Base-by-base conservation (phyloP, 2,329 filamentous ascomycete genomes). In the Aspergillus phoenicis region DNA sequence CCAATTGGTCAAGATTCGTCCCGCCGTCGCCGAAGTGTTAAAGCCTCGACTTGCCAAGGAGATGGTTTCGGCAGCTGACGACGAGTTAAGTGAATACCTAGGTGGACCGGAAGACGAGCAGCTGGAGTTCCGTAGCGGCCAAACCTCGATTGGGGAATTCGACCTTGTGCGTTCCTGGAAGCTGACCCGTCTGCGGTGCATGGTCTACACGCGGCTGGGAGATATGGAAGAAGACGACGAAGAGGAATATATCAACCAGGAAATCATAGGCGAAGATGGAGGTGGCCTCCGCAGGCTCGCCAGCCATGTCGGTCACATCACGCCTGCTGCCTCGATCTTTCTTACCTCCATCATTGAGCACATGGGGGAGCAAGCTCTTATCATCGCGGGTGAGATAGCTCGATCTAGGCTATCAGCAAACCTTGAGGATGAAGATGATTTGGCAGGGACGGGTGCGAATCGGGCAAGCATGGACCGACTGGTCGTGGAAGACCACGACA, bases 221-320 rank as follows among this genome's bases (percentile, higher is more conserved):
- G 94, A 99, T 72, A 88, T 99, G 84, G 96, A 99, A 76, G 95
- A 99, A 78, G 93, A 98, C 67, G 95, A 99, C 66, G 95, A 98
- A 75, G 94, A 97, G 72, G 87, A 88, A 54, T 91, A 91, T 71
- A 90, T 96, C 73, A 88, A 93, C 65, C 87, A 92, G 69, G 92
- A 95, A 60, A 86, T 91, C 43, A 82, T 94, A 75, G 79, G 81
- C 45, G 85, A 87, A 39, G 80, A 83, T 52, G 82, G 83, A 56
- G 80, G 78, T 24, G 80, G 84, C 43, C 86, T 88, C 61, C 80
- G 84, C 38, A 77, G 85, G 38, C 86, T 87, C 53, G 80, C 81
- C 8, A 81, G 78, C 62, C 78, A 82, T 57, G 75, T 83, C 33
- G 89, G 89, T 60, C 84, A 88, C 52, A 90, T 98, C 20, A 96